Evolutionary conservation across 225 moss, liverwort and hornwort genomes (phyloP).

Genomic region (Thuidium tamariscinum): DNA sequence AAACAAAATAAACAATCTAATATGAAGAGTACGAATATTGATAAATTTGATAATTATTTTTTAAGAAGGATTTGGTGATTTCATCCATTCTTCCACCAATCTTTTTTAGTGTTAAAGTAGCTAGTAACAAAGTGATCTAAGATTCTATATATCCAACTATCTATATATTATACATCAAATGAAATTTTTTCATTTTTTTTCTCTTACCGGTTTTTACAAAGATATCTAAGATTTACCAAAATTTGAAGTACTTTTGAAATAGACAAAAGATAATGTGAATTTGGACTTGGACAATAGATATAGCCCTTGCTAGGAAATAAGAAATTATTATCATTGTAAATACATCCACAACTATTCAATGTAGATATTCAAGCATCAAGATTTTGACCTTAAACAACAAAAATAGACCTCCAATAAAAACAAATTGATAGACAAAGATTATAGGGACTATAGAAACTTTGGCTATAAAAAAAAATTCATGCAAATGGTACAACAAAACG

Average conservation of each 20-base stretch:
- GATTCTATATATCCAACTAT: background rate
- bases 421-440: background rate
- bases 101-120: background rate
- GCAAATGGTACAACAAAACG: background rate
- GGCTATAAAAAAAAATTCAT: background rate
- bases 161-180: fast-evolving
- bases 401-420: background rate
- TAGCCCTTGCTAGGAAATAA: too few species aligned
- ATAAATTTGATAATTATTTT: too few species aligned
- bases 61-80: background rate
- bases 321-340: background rate
- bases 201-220: fast-evolving
- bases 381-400: background rate
- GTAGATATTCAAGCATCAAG: too few species aligned
- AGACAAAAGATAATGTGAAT: fast-evolving
- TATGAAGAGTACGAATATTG: too few species aligned
- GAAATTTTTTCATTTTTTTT: background rate
- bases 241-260: background rate
- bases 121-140: fast-evolving
- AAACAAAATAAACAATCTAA: too few species aligned
- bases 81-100: background rate
- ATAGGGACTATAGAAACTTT: background rate
- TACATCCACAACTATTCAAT: background rate
- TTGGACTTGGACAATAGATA: fast-evolving
- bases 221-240: fast-evolving